Evolutionary conservation across 139 green algal species (phyloP), one percentile per base, ranked within the genome.

Genomic region (Micromonas commoda): DNA sequence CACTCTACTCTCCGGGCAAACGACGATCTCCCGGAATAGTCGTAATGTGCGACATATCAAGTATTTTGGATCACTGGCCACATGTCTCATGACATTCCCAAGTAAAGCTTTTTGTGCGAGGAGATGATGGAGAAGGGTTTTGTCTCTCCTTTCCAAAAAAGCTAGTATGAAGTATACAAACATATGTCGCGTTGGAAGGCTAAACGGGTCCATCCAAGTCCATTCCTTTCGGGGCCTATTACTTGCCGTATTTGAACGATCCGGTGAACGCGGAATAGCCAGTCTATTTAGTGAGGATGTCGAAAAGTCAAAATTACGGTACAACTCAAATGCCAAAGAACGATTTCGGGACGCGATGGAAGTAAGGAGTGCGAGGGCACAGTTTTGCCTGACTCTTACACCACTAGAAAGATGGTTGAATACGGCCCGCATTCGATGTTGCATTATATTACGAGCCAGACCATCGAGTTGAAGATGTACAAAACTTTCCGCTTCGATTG

Each of bases 281-380:
- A 73, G 6, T 73, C 53, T 73, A 24, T 26, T 33, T 4, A 73
- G 28, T 24, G 28, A 3, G 4, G 32, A 19, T 19, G 53, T 24
- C 66, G 66, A 54, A 13, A 39, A 73, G 53, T 73, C 66, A 73
- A 73, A 73, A 33, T 26, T 39, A 1, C 66, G 32, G 53, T 60
- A 73, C 31, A 51, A 54, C 32, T 73, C 66, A 4, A 1, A 20
- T 20, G 66, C 66, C 16, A 26, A 73, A 26, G 34, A 24, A 3
- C 53, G n/a, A 19, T 29, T 35, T 16, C 66, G 66, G 52, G 23
- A 19, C 2, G 33, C 31, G 20, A 73, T 73, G 9, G 31, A 33
- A 3, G 66, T 29, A 1, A 73, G 28, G 3, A 53, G 1, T 1
- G 31, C 32, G 1, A 73, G 53, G 2, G 31, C 66, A 6, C 33